Evolutionary conservation across 768 basidiomycete species (phyloP).

Genomic region (Kwoniella botswanensis): DNA sequence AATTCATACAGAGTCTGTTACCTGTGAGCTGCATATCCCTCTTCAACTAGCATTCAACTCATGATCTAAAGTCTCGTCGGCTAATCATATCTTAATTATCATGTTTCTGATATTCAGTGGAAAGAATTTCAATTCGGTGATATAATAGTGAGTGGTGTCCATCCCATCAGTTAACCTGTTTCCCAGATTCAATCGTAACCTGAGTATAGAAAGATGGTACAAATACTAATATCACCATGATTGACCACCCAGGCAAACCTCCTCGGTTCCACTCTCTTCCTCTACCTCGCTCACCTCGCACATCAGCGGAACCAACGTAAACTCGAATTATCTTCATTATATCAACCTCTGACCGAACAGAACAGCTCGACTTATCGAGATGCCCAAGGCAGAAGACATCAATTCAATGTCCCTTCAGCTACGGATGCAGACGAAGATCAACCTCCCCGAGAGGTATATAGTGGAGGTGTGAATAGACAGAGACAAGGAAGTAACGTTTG

Average conservation of each 20-base stretch:
- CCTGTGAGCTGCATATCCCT: conserved; percentile 42
- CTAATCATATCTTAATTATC: background rate
- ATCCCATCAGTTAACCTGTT: background rate
- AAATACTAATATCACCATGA: too few species aligned
- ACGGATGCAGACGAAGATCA: conserved; percentile 1
- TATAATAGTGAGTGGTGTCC: conserved; percentile 40
- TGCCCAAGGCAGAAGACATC: conserved; percentile 45
- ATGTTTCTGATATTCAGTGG: conserved; percentile 39
- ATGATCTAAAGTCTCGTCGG: background rate
- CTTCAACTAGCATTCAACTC: background rate
- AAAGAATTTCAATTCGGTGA: conserved; percentile 56
- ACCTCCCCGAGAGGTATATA: background rate
- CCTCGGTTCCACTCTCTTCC: conserved; percentile 46
- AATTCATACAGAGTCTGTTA: conserved; percentile 50
- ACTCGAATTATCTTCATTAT: conserved; percentile 44
- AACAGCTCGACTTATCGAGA: conserved; percentile 38
- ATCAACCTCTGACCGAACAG: conserved; percentile 40
- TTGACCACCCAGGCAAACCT: conserved; percentile 46
- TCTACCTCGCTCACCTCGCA: conserved; percentile 51
- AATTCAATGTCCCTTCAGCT: conserved; percentile 16
- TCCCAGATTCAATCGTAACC: too few species aligned
- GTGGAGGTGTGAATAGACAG: conserved; percentile 2
- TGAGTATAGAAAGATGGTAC: too few species aligned
- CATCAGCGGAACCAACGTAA: conserved; percentile 32
- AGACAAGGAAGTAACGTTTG: conserved; percentile 42